Percentiles rank a stretch among this genome's conserved stretches.
phyloP scores from a whole-genome alignment of 345 rosid genomes.

The Psidium guajava region DNA sequence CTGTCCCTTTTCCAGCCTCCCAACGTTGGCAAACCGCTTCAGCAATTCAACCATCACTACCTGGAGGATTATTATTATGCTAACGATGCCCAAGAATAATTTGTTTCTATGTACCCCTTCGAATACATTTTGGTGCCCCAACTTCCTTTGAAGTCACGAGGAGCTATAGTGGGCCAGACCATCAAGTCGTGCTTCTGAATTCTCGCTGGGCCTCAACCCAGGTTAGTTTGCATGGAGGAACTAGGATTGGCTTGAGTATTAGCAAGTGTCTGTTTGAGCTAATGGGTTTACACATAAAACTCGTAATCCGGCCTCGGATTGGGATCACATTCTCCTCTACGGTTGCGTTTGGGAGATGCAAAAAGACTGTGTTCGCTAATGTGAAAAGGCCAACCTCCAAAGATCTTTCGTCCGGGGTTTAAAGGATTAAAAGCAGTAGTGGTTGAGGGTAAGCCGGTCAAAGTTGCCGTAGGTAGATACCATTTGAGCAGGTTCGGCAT shows the following conservation, averaged over 20 bases:
- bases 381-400: slow-evolving; percentile 45
- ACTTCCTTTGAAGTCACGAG: too few relatives aligned
- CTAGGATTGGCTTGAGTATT: slow-evolving; percentile 96
- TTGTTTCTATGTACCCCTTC: slow-evolving; percentile 54
- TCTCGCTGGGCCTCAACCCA: too few relatives aligned
- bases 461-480: slow-evolving; percentile 82
- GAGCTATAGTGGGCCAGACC: too few relatives aligned
- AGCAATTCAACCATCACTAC: slow-evolving; percentile 68
- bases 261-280: slow-evolving; percentile 89
- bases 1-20: slow-evolving; percentile 56
- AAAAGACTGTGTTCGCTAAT: slow-evolving; percentile 13
- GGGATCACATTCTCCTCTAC: slow-evolving; percentile 91
- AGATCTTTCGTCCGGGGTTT: slow-evolving; percentile 55
- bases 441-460: slow-evolving; percentile 76
- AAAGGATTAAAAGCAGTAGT: slow-evolving; percentile 73
- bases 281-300: slow-evolving; percentile 82
- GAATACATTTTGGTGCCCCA: slow-evolving; percentile 64
- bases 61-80: slow-evolving; percentile 41
- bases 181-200: too few relatives aligned
- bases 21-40: slow-evolving; percentile 58
- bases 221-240: slow-evolving; percentile 96
- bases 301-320: slow-evolving; percentile 61
- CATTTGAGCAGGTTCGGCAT: slow-evolving; percentile 95
- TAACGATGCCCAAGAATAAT: slow-evolving; percentile 44
- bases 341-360: slow-evolving; percentile 47